Evolutionary conservation across 1,284 basidiomycete genomes (phyloP).

Genomic region (Cryptococcus sp.): DNA sequence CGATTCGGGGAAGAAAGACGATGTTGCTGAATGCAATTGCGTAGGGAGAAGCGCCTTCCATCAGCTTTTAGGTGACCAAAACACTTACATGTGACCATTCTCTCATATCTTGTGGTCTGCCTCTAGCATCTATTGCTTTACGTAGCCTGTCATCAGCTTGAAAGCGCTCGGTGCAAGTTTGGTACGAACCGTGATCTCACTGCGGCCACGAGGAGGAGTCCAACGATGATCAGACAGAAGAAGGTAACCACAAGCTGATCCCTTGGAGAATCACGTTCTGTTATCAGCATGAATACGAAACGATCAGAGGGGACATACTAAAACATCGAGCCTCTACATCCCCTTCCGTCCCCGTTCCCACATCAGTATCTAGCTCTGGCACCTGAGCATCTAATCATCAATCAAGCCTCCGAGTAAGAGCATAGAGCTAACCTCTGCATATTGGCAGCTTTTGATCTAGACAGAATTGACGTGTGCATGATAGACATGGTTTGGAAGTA

Average conservation of each 20-base stretch:
- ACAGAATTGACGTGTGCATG: conserved; percentile 93
- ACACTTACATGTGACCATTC: conserved; percentile 34
- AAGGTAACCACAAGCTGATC: conserved; percentile 86
- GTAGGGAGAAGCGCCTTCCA: conserved; percentile 11
- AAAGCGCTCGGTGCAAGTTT: not conserved
- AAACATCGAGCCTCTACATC: conserved; percentile 94
- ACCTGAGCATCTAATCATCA: conserved; percentile 63
- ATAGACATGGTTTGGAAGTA: conserved; percentile 80
- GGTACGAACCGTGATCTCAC: conserved; percentile 55
- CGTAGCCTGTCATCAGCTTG: conserved; percentile 18
- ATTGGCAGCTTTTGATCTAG: conserved; percentile 84
- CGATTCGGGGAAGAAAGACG: conserved; percentile 5
- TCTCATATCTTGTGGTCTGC: conserved; percentile 38
- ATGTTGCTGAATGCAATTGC: conserved; percentile 10
- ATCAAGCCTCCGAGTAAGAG: not conserved
- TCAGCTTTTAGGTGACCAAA: not conserved
- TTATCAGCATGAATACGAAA: not conserved
- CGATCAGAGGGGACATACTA: conserved; percentile 57
- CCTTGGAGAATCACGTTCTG: conserved; percentile 79
- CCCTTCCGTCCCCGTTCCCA: conserved; percentile 90
- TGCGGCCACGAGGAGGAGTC: conserved; percentile 73
- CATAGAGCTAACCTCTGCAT: conserved; percentile 51
- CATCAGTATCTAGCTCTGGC: conserved; percentile 83
- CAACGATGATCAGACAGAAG: conserved; percentile 78
- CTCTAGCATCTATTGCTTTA: conserved; percentile 36